Base-by-base conservation (phyloP, 2,329 filamentous ascomycete species). In the Elsinoe perseae region DNA sequence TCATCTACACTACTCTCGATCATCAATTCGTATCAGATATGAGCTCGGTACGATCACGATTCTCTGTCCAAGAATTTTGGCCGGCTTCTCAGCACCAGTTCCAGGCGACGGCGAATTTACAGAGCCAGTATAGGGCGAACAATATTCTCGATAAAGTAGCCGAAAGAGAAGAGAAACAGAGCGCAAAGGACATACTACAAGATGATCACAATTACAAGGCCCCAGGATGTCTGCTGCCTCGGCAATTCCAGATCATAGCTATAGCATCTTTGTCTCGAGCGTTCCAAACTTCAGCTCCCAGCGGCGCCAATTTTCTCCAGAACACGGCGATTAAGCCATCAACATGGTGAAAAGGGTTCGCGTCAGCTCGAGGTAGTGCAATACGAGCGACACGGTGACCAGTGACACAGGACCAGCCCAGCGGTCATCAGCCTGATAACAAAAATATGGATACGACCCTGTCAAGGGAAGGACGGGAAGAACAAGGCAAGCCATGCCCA, bases 341-440 rank as follows among this genome's bases (percentile, higher is more conserved):
- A 18, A 50, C 27, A 61, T 65, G 64, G 68, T 65, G 66, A 68
- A 67, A 62, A 61, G 58, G 48, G 30, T 78, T 87, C 81, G 85
- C 84, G 78, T 86, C 83, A 71, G 81, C 81, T 77, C 77, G 82
- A 80, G 77, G 75, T 80, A 87, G 84, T 87, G 85, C 83, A 79
- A 84, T 81, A 82, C 83, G 78, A 76, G 79, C 81, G 83, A 87
- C 84, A 87, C 85, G 73, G 80, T 87, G 82, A 72, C 66, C 69
- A 68, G 64, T 69, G 70, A 71, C 79, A 79, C 86, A n/a, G 78
- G 75, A 83, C 85, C 86, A 87, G 85, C 83, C 78, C 82, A 86
- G 84, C 80, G 83, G 79, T 67, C 71, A 68, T 64, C 68, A 69
- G 72, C 65, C 80, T 63, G 59, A 64, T 58, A 71, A 63, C 77